These are phyloP conservation scores for Lactarius indigo DNA, from an alignment of 768 basidiomycete species.

Conservation along the genomic window DNA sequence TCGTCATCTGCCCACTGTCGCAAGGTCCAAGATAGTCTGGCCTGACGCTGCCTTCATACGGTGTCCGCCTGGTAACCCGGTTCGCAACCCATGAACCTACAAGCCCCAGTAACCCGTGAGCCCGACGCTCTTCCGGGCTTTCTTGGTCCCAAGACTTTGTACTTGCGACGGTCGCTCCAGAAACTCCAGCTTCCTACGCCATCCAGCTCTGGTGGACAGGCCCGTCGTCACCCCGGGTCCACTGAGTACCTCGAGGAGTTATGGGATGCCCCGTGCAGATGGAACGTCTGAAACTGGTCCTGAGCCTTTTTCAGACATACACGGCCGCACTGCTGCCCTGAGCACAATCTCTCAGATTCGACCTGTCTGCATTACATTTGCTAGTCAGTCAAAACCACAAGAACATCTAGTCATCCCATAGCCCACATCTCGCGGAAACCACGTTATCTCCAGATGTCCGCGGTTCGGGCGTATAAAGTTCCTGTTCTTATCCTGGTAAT, in stretches of 20 bases:
- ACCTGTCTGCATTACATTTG: background rate
- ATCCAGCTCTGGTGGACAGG: slow-evolving; percentile 62
- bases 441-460: background rate
- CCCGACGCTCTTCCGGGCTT: slow-evolving; percentile 41
- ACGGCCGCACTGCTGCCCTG: background rate
- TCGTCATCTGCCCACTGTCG: slow-evolving; percentile 67
- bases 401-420: background rate
- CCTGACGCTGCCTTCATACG: too few relatives aligned
- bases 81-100: slow-evolving; percentile 10
- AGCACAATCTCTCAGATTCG: background rate
- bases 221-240: slow-evolving; percentile 57
- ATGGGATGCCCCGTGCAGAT: slow-evolving; percentile 48
- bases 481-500: background rate
- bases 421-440: background rate
- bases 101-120: slow-evolving; percentile 41
- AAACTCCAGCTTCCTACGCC: slow-evolving; percentile 49
- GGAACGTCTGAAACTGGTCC: slow-evolving; percentile 61
- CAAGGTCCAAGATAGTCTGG: slow-evolving; percentile 24
- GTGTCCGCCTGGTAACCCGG: too few relatives aligned
- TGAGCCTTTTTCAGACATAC: slow-evolving; percentile 27
- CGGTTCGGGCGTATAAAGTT: background rate
- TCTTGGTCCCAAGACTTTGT: slow-evolving; percentile 40
- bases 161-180: slow-evolving; percentile 38
- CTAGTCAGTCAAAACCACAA: background rate
- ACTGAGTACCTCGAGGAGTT: slow-evolving; percentile 41